Conservation (phyloP, 169 alveolate genomes). For the Cryptosporidium baileyi region DNA sequence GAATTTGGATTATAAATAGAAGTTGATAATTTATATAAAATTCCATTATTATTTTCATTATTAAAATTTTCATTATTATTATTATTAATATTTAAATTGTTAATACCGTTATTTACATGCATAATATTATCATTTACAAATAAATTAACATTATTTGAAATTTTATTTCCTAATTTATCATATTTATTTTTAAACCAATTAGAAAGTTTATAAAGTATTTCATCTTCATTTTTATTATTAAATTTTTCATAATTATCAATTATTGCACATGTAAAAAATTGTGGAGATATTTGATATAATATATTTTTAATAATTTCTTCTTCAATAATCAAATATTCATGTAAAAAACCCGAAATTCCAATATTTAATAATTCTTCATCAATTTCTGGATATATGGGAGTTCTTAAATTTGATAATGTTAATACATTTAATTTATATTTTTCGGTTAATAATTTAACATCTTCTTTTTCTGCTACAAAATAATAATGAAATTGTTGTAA, state of each 20-base stretch:
- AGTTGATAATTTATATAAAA: conserved; percentile 2
- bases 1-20: conserved; percentile 55
- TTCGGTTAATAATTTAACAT: conserved; percentile 41
- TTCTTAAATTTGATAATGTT: conserved; percentile 12
- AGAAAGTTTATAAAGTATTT: conserved; percentile 38
- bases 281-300: conserved; percentile 40
- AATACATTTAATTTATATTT: conserved; percentile 39
- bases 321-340: conserved; percentile 14
- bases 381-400: conserved; percentile 36
- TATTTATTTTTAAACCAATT: conserved; percentile 51
- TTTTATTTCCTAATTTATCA: conserved; percentile 1
- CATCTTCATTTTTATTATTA: conserved; percentile 9
- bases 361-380: conserved; percentile 15
- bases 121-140: neutral
- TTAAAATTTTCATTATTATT: neutral
- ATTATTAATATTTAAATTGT: neutral
- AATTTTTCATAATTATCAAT: neutral
- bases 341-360: conserved; percentile 46
- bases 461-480: conserved; percentile 52
- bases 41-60: neutral
- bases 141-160: conserved; percentile 16
- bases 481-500: conserved; percentile 58
- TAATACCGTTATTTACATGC: neutral
- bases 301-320: conserved; percentile 22
- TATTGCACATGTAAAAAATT: conserved; percentile 37